phyloP scores from a whole-genome alignment of 345 rosid species.

The Punica granatum region DNA sequence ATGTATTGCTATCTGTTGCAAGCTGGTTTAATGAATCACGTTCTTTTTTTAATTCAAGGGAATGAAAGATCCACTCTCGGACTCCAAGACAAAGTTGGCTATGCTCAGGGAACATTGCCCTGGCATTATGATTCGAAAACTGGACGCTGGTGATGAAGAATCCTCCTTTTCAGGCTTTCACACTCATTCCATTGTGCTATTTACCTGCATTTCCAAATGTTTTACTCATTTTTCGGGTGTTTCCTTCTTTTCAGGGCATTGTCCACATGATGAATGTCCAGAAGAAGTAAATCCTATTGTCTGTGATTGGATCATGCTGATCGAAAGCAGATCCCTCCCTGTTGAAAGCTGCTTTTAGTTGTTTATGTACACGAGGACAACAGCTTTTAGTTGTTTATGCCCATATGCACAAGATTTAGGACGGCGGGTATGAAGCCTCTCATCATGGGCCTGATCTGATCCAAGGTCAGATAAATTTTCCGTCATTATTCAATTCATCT shows the following conservation, averaged over 20 bases:
- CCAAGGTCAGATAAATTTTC: too few relatives aligned
- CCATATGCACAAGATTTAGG: too few relatives aligned
- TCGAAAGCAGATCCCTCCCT: conserved; percentile 18
- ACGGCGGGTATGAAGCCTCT: too few relatives aligned
- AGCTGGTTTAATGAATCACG: neutral
- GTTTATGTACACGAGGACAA: neutral
- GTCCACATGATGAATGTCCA: conserved; percentile 83
- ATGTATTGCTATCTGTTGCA: neutral
- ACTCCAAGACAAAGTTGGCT: conserved; percentile 55
- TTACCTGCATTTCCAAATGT: neutral
- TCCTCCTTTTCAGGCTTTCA: neutral
- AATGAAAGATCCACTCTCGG: conserved; percentile 70
- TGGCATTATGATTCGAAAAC: conserved; percentile 36
- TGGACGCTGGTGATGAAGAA: conserved; percentile 56
- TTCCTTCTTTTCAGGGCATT: conserved; percentile 54
- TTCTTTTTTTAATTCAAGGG: conserved; percentile 35
- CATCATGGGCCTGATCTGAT: too few relatives aligned
- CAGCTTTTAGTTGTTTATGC: too few relatives aligned
- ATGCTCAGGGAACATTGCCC: conserved; percentile 51
- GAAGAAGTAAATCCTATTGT: conserved; percentile 48
- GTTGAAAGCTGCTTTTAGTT: conserved; percentile 1
- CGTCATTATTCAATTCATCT: too few relatives aligned
- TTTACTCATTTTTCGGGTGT: neutral
- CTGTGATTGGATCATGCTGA: conserved; percentile 42
- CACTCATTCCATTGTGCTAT: neutral